phyloP scores from a whole-genome alignment of 305 asterid species.

The Coffea humblotiana region DNA sequence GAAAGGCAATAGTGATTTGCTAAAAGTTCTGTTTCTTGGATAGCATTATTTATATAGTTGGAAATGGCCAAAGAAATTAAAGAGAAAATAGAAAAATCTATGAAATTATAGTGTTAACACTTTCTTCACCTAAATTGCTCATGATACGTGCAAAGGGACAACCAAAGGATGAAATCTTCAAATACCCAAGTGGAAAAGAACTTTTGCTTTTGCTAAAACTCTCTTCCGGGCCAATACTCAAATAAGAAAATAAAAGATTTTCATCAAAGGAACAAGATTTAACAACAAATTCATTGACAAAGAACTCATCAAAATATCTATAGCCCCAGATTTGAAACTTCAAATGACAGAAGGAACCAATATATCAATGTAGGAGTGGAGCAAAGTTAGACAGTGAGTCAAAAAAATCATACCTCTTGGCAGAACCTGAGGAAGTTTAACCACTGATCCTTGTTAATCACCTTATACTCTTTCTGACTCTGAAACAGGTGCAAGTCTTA shows the following conservation, averaged over 20 bases:
- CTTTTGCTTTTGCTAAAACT: background rate
- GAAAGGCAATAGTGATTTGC: background rate
- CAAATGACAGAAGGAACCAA: background rate
- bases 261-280: background rate
- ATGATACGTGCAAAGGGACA: background rate
- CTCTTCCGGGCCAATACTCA: background rate
- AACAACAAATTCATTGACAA: background rate
- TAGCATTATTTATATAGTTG: background rate
- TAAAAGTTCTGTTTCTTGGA: background rate
- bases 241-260: background rate
- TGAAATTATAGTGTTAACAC: background rate
- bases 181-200: background rate
- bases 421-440: slow-evolving; percentile 75
- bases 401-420: slow-evolving; percentile 53
- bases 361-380: background rate
- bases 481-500: slow-evolving; percentile 29
- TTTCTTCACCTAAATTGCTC: background rate
- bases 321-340: background rate
- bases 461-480: slow-evolving; percentile 80
- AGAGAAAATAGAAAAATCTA: background rate
- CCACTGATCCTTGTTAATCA: slow-evolving; percentile 93
- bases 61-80: background rate
- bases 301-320: background rate
- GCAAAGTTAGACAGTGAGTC: background rate
- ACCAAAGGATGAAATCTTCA: background rate